Percentiles rank a stretch among this genome's conserved stretches.
Evolutionary conservation across 768 basidiomycete genomes (phyloP).

Genomic region (Mycena floridula): DNA sequence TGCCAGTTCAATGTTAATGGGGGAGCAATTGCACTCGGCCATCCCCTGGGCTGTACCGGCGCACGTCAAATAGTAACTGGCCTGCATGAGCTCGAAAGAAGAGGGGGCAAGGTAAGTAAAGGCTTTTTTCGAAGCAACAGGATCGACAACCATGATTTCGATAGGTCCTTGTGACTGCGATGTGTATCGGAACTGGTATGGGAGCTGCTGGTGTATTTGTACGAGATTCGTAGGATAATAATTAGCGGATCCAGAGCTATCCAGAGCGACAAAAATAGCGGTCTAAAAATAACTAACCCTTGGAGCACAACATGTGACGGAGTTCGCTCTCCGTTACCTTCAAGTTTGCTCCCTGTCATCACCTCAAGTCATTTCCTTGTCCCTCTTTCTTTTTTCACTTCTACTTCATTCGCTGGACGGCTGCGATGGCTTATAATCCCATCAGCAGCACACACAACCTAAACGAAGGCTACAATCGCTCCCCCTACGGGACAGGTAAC

Average conservation of each 20-base stretch:
- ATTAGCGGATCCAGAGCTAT: no score
- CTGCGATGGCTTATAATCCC: not conserved
- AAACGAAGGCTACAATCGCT: no score
- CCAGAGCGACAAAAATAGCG: no score
- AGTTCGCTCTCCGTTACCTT: no score
- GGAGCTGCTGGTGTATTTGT: constrained; percentile 80
- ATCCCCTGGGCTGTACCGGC: constrained; percentile 83
- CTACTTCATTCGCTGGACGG: not conserved
- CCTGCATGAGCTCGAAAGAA: constrained; percentile 62
- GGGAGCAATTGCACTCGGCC: constrained; percentile 84
- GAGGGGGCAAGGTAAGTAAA: constrained; percentile 56
- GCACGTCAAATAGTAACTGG: constrained; percentile 82
- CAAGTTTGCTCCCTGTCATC: no score
- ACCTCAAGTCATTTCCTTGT: not conserved
- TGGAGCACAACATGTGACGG: no score
- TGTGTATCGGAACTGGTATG: constrained; percentile 92
- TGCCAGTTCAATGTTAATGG: constrained; percentile 84
- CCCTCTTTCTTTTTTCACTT: not conserved
- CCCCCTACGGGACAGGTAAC: constrained; percentile 55
- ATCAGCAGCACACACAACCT: constrained; percentile 13
- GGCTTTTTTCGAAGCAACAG: not conserved
- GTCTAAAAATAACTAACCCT: no score
- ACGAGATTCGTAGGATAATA: constrained; percentile 36
- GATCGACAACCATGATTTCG: constrained; percentile 5
- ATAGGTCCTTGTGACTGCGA: constrained; percentile 77